A percentile compares a stretch with the other conserved stretches of the same genome.
These are phyloP conservation scores for Papiliotrema fonsecae DNA, from an alignment of 1,284 basidiomycete species.

Conservation along the genomic window DNA sequence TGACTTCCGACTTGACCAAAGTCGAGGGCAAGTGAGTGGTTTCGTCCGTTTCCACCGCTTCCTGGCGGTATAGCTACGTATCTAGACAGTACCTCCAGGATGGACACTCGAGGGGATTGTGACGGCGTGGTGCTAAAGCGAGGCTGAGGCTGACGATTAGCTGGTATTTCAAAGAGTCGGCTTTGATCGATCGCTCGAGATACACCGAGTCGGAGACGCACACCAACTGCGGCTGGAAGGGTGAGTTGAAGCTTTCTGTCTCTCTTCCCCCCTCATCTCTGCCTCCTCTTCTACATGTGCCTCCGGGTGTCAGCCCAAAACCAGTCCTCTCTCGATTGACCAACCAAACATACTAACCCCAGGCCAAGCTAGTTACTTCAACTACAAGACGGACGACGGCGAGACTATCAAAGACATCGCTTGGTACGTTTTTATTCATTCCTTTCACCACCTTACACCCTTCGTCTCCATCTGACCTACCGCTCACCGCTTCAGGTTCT, in stretches of 20 bases:
- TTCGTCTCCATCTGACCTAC: neutral
- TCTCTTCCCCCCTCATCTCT: neutral
- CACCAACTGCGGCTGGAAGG: conserved; percentile 39
- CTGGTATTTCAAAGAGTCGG: conserved; percentile 40
- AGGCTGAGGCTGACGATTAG: conserved; percentile 8
- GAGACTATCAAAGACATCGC: conserved; percentile 38
- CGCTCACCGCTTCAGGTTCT: conserved; percentile 24
- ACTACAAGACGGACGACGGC: conserved; percentile 34
- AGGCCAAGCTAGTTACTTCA: conserved; percentile 40
- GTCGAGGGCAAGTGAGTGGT: conserved; percentile 41
- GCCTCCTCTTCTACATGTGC: too few species aligned
- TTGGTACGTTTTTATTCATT: conserved; percentile 21
- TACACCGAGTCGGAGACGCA: conserved; percentile 33
- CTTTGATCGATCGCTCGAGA: conserved; percentile 27
- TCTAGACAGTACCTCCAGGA: too few species aligned
- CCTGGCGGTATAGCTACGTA: too few species aligned
- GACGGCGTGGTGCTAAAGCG: too few species aligned
- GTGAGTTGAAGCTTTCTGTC: conserved; percentile 15
- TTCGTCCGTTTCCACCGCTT: neutral
- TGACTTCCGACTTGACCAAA: conserved; percentile 28
- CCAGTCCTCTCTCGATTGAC: too few species aligned
- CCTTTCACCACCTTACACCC: neutral
- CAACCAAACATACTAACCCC: neutral
- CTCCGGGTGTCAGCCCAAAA: too few species aligned
- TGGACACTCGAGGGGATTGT: neutral